Base-by-base conservation (phyloP, 1,284 basidiomycete species). In the Ustilago trichophora region DNA sequence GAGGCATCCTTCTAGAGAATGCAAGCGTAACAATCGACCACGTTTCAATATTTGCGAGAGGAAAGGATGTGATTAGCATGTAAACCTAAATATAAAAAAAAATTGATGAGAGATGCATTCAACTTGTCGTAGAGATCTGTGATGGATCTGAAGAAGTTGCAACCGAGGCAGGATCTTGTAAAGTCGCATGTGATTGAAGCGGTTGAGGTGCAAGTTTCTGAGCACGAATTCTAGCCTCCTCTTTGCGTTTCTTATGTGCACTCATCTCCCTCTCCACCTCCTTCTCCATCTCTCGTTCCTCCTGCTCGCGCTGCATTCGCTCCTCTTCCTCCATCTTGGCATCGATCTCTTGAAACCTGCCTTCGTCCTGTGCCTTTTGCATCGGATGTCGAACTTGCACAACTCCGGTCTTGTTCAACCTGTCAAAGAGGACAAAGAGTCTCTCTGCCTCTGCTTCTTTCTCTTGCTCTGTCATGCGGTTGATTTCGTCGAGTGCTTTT, bases 381-480 rank as follows among this genome's bases (percentile, higher is more conserved):
- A 75, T 43, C 12, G 76, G 76, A 50, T 76, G 60, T 13, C 48
- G 19, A 3, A 66, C 74, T 43, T 68, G 65, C 26, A 78, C 42
- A 6, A 78, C 69, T 6, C 75, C 75, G 0, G 73, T 77, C 32
- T 37, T 36, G 43, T 78, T 71, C 40, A 78, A 21, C 3, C 75
- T 52, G 21, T 78, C 76, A 26, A 78, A 78, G n/a, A 78, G 64
- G 9, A 57, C 54, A 33, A 76, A 75, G 11, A 78, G 57, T 25
- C 42, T 44, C 37, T 78, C 76, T 1, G 76, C 76, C 33, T 78
- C 76, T 0, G 49, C 52, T 24, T 78, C 73, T 31, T 77, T 77
- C 31, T 78, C 72, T 38, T 63, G 69, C 6, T 73, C 60, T 0
- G 62, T 75, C 75, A 78, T 69, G 4, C 34, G 22, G 40, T 48